These are phyloP conservation scores for Tardiomyces depauwii DNA, from an alignment of 1,139 yeast species.

Conservation along the genomic window DNA sequence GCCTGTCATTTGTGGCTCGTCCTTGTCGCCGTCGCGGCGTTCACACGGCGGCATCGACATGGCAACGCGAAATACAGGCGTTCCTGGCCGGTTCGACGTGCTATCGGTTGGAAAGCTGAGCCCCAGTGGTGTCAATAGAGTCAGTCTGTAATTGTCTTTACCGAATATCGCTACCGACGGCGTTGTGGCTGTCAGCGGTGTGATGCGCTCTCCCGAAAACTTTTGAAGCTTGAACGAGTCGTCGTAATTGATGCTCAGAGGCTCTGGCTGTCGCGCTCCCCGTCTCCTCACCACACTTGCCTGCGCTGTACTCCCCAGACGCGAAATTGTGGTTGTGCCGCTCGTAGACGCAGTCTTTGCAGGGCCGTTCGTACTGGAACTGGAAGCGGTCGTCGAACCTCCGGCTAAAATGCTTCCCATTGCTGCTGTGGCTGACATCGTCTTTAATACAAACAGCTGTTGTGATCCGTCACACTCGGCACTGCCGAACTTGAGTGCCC, in stretches of 20 bases:
- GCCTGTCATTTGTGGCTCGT: not conserved
- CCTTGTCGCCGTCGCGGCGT: not conserved
- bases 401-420: too few relatives aligned
- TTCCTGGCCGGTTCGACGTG: not conserved
- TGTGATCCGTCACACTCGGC: too few relatives aligned
- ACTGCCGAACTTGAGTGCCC: too few relatives aligned
- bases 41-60: not conserved
- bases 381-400: too few relatives aligned
- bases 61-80: not conserved
- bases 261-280: not conserved
- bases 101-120: not conserved
- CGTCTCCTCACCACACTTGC: too few relatives aligned
- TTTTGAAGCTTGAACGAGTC: not conserved
- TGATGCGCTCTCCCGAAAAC: slow-evolving; percentile 3
- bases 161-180: slow-evolving; percentile 13
- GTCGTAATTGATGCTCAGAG: not conserved
- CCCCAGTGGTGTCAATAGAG: not conserved
- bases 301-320: too few relatives aligned
- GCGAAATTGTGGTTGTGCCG: too few relatives aligned
- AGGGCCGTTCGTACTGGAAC: too few relatives aligned
- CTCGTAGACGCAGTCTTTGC: too few relatives aligned
- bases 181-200: slow-evolving; percentile 15
- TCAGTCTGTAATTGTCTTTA: not conserved
- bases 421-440: too few relatives aligned
- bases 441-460: too few relatives aligned